These are phyloP conservation scores for Edaphochlamys debaryana DNA, from an alignment of 139 green algal species.

Conservation along the genomic window DNA sequence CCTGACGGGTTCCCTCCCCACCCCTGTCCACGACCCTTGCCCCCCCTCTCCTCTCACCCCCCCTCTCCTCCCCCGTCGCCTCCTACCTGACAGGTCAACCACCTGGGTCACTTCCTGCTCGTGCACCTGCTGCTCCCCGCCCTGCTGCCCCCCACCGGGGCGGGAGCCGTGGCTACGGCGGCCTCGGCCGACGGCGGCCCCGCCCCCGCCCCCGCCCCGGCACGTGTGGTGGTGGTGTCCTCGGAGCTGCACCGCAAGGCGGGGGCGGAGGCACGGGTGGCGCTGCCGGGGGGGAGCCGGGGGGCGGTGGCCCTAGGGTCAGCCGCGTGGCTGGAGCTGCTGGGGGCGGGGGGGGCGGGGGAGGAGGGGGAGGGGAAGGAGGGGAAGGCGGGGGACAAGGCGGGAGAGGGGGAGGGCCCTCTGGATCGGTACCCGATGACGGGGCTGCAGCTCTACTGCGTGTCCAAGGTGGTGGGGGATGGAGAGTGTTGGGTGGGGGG, in stretches of 20 bases:
- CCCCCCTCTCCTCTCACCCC: not conserved
- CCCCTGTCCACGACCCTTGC: not conserved
- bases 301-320: not conserved
- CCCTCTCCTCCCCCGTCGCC: not conserved
- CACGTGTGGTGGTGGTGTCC: slow-evolving; percentile 36
- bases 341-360: not conserved
- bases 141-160: too few species aligned
- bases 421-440: not conserved
- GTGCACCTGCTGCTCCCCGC: slow-evolving; percentile 40
- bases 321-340: not conserved
- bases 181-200: too few species aligned
- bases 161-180: too few species aligned
- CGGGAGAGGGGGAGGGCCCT: not conserved
- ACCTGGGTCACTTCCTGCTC: slow-evolving; percentile 52
- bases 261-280: too few species aligned
- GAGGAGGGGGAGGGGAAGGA: too few species aligned
- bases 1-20: not conserved
- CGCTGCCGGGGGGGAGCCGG: not conserved
- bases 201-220: slow-evolving; percentile 3
- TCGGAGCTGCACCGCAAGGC: slow-evolving; percentile 41
- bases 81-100: slow-evolving; percentile 33
- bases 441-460: slow-evolving; percentile 33
- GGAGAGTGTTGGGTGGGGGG: too few species aligned
- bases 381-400: not conserved
- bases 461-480: too few species aligned